These are phyloP conservation scores for Penicillium subrubescens DNA, from an alignment of 495 filamentous ascomycete species.

Conservation along the genomic window DNA sequence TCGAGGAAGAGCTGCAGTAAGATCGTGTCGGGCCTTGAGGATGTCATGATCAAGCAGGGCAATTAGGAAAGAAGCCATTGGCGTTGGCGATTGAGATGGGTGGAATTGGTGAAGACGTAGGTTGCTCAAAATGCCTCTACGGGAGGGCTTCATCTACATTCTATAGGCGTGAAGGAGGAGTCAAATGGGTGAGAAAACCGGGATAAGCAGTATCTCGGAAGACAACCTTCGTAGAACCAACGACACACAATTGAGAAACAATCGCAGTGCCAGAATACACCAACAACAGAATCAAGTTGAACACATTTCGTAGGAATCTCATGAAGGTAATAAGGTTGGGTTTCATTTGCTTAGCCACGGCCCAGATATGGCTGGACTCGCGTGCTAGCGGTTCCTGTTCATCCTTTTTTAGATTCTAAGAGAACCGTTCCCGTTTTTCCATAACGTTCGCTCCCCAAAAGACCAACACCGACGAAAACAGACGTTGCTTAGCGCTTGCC, in stretches of 20 bases:
- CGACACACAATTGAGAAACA: not conserved
- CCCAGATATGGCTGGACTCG: conserved; percentile 23
- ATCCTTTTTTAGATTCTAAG: conserved; percentile 35
- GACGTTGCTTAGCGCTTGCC: conserved; percentile 52
- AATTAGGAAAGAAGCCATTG: not conserved
- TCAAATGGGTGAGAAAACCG: not conserved
- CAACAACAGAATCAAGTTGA: conserved; percentile 1
- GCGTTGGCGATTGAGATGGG: not conserved
- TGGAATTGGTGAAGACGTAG: not conserved
- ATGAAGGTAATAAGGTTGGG: conserved; percentile 39
- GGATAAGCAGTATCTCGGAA: not conserved
- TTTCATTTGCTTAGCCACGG: conserved; percentile 38
- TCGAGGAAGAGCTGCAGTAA: conserved; percentile 1
- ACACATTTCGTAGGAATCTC: conserved; percentile 29
- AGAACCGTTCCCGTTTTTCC: conserved; percentile 43
- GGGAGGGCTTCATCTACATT: not conserved
- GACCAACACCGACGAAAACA: conserved; percentile 45
- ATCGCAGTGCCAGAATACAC: not conserved
- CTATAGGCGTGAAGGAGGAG: not conserved
- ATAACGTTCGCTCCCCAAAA: conserved; percentile 46
- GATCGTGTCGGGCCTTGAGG: not conserved
- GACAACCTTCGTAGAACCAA: not conserved
- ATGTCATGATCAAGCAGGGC: not conserved
- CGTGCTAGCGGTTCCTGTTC: conserved; percentile 38
- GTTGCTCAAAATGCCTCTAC: not conserved